A percentile compares a stretch with the other conserved stretches of the same genome.
Evolutionary conservation across 495 filamentous ascomycete species (phyloP).

Genomic region (Massariosphaeria phaeospora): DNA sequence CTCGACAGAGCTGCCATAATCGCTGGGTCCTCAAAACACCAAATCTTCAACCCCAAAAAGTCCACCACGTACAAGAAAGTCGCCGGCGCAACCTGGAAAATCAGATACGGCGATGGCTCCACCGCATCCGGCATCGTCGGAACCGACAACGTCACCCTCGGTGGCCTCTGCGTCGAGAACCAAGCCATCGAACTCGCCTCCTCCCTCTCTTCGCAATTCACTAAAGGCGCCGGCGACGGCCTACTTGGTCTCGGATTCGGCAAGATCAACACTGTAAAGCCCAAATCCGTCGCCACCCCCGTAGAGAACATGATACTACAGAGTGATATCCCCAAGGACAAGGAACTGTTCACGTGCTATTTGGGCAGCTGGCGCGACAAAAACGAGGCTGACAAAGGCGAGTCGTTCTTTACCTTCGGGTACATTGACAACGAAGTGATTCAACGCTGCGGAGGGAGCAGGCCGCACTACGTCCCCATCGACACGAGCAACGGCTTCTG

Average conservation of each 20-base stretch:
- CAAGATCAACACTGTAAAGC: slow-evolving; percentile 64
- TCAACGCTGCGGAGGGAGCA: slow-evolving; percentile 45
- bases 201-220: slow-evolving; percentile 58
- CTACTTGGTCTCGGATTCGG: slow-evolving; percentile 68
- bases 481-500: slow-evolving; percentile 71
- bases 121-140: slow-evolving; percentile 66
- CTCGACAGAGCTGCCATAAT: slow-evolving; percentile 43
- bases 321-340: slow-evolving; percentile 55
- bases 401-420: slow-evolving; percentile 76
- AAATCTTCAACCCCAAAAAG: slow-evolving; percentile 54
- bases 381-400: slow-evolving; percentile 50
- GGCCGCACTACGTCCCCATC: slow-evolving; percentile 59
- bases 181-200: slow-evolving; percentile 69
- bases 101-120: slow-evolving; percentile 69
- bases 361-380: slow-evolving; percentile 61
- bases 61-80: slow-evolving; percentile 58
- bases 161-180: slow-evolving; percentile 61
- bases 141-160: slow-evolving; percentile 62
- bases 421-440: slow-evolving; percentile 66
- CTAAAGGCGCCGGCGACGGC: slow-evolving; percentile 59
- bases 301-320: slow-evolving; percentile 74
- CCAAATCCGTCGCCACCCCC: slow-evolving; percentile 59
- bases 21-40: slow-evolving; percentile 41
- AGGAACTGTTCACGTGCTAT: slow-evolving; percentile 69
- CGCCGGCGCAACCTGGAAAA: slow-evolving; percentile 56